Evolutionary conservation across 805 yeast genomes (phyloP), one percentile per base, ranked within the genome.

Genomic region (Kluyveromyces dobzhanskii): DNA sequence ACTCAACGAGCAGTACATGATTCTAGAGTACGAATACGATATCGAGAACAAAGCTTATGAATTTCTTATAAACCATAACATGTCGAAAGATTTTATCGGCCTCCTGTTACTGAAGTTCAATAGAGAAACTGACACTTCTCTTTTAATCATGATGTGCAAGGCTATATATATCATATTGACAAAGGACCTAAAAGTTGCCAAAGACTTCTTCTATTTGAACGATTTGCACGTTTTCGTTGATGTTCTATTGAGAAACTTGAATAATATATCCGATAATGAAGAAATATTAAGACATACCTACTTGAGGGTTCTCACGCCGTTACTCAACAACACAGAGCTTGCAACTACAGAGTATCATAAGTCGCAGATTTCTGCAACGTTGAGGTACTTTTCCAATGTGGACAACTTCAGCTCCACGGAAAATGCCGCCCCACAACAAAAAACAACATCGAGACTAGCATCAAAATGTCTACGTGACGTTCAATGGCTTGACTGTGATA

Each of bases 1-100:
- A 1, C 64, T 88, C 18, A 88, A 88, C 59, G 96, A 88, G 56
- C 96, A 88, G 59, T 88, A 76, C 59, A 76, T 88, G 80, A 80
- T 85, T 29, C 63, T 75, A 44, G 66, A 47, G 50, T 69, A 57
- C 28, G 51, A 48, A 4, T 50, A 44, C 24, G 47, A 47, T 5
- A 47, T 65, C 18, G 55, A 55, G 32, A 73, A 78, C 49, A 72
- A 71, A 42, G 80, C 84, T 2, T 75, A 82, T 50, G 65, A 69
- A 4, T 70, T 72, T 3, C 56, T 88, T 39, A 62, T 71, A 29
- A 54, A 61, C 23, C 64, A 69, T 19, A 48, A 65, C 11, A 54
- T 61, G 12, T 75, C 71, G 36, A 70, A 70, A 19, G 65, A 69
- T 32, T 79, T 87, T 44, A 75, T 79, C 21, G 85, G 85, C 39